Base-by-base conservation (phyloP, 805 yeast species). In the Yarrowia sp. region DNA sequence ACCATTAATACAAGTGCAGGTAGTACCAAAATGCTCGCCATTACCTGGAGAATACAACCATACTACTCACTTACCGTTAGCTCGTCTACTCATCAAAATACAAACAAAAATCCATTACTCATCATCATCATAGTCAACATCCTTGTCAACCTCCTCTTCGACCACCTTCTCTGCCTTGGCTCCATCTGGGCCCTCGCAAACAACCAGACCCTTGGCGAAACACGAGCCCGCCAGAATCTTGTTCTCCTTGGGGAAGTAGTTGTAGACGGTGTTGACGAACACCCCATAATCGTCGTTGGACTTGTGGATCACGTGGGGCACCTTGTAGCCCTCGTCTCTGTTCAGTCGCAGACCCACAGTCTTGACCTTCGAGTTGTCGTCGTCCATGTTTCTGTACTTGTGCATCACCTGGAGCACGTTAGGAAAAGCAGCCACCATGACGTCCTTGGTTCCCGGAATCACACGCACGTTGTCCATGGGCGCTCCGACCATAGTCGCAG, bases 401-500 rank as follows among this genome's bases (percentile, higher is more conserved):
- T 33, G 24, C 50, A 58, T 58, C 50, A 58, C 40, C 50, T 58
- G 40, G 42, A 58, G 40, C 17, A 58, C 50, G 40, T 58, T 58
- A n/a, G 64, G 64, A 19, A 58, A 58, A 19, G 46, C 64, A 13
- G 64, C 64, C 9, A 58, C 64, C 24, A 58, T 33, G 13, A 58
- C 64, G 20, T 58, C 64, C 34, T 58, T 58, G 19, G 64, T 58
- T 8, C 50, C 64, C 1, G 64, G 64, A 19, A 58, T 58, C 2
- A 58, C 64, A 12, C 64, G 50, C 17, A 58, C 64, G 9, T 58
- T 58, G 40, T 58, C 64, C 64, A 58, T 58, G 13, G 50, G 50
- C 0, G 64, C 64, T 19, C 64, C 64, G 19, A 58, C 64, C 49
- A 58, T 43, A 30, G 50, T 43, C 9, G 64, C 64, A 17, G 50